Percentiles rank a stretch among this genome's conserved stretches.
These are phyloP conservation scores for Monilinia vaccinii-corymbosi DNA, from an alignment of 2,329 filamentous ascomycete species.

Conservation along the genomic window DNA sequence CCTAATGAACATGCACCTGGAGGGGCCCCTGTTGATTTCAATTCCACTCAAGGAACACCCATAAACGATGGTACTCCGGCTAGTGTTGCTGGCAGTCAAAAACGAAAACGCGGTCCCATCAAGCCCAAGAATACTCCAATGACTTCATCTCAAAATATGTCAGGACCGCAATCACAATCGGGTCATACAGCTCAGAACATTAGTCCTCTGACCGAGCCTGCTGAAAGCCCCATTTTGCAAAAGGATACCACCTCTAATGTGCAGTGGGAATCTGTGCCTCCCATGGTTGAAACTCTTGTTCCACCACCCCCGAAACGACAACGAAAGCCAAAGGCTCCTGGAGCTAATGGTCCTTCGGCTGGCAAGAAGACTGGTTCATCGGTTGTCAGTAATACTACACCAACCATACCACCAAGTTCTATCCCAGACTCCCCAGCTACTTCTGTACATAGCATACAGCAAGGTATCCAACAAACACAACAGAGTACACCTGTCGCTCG, in stretches of 20 bases:
- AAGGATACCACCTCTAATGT: slow-evolving; percentile 16
- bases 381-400: slow-evolving; percentile 24
- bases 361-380: slow-evolving; percentile 21
- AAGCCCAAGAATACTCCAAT: slow-evolving; percentile 20
- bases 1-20: slow-evolving; percentile 10
- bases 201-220: slow-evolving; percentile 10
- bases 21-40: slow-evolving; percentile 13
- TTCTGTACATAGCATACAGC: slow-evolving; percentile 17
- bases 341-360: slow-evolving; percentile 18
- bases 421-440: slow-evolving; percentile 25
- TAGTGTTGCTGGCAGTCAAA: slow-evolving; percentile 12
- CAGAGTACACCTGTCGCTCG: slow-evolving; percentile 20
- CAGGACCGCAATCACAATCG: slow-evolving; percentile 10
- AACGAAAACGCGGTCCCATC: slow-evolving; percentile 23
- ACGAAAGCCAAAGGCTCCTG: slow-evolving; percentile 31
- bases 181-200: neutral
- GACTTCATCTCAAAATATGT: slow-evolving; percentile 10
- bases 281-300: slow-evolving; percentile 17
- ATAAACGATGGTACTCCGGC: slow-evolving; percentile 14
- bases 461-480: neutral
- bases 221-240: slow-evolving; percentile 14
- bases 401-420: slow-evolving; percentile 22
- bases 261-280: slow-evolving; percentile 23
- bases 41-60: slow-evolving; percentile 17
- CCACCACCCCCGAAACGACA: slow-evolving; percentile 34